Percentiles rank a stretch among this genome's conserved stretches.
phyloP scores from a whole-genome alignment of 2,329 filamentous ascomycete genomes.

The Boeremia exigua region DNA sequence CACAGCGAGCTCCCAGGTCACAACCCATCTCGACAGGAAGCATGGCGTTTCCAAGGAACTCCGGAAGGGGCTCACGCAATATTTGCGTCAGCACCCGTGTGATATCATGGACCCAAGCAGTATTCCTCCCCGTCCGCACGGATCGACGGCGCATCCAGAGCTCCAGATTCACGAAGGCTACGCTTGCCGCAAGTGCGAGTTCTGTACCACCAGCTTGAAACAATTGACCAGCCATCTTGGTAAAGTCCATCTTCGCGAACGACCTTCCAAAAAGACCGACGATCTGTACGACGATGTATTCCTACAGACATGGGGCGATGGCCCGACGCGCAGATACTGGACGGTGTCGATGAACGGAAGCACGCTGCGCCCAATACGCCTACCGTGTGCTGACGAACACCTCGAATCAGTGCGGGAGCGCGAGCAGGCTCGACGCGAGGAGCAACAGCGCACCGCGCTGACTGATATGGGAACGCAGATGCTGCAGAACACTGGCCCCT shows the following conservation, averaged over 20 bases:
- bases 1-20: background rate
- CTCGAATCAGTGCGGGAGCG: conserved; percentile 3
- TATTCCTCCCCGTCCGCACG: background rate
- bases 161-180: conserved; percentile 2
- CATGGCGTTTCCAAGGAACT: conserved; percentile 1
- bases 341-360: conserved; percentile 1
- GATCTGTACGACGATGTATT: conserved; percentile 5
- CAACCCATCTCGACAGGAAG: conserved; percentile 1
- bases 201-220: no score
- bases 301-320: background rate
- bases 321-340: conserved; percentile 3
- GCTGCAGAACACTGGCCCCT: conserved; percentile 6
- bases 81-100: background rate
- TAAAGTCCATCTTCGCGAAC: background rate
- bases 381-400: conserved; percentile 2
- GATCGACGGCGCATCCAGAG: background rate
- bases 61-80: background rate
- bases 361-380: background rate
- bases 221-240: no score
- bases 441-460: conserved; percentile 1
- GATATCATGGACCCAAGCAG: background rate
- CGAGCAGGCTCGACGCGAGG: background rate
- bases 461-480: conserved; percentile 2
- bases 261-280: conserved; percentile 2
- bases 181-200: conserved; percentile 3